Evolutionary conservation across 2,329 filamentous ascomycete genomes (phyloP), one percentile per base, ranked within the genome.

Genomic region (Harringtonia aguacate): DNA sequence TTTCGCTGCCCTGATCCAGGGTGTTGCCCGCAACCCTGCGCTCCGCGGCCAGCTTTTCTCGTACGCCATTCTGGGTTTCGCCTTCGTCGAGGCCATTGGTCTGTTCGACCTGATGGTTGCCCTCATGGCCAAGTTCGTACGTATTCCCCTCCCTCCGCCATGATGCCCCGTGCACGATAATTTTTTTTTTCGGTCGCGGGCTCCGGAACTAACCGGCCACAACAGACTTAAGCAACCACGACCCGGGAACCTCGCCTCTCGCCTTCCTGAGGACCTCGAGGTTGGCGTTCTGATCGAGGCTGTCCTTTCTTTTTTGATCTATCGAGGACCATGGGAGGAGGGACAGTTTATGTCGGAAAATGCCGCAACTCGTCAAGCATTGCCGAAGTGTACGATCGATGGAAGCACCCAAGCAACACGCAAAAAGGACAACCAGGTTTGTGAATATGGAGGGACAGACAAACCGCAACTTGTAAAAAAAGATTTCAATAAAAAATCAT

Each of bases 11-110:
- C 85, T 94, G 66, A 77, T 94, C 65, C 81, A 85, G 71, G 81
- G 81, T 73, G 86, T 92, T 68, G 85, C 86, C 75, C 86, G 86
- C 75, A 94, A 94, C 85, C 86, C 86, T 64, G 84, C 84, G 65
- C 85, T 94, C 74, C 84, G 86, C 75, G 86, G 86, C 68, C 87
- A 94, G 80, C 86, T 94, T 64, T 94, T 79, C 72, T 69, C 70
- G 53, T 78, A 78, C 67, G 75, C 75, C 67, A 74, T 78, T 67
- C 63, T 79, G 58, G 75, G 74, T 63, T 78, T 78, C 66, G 75
- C 75, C 58, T 76, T 79, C 64, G 72, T 74, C 59, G 74, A 79
- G 63, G 75, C 75, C 60, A 77, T 75, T 56, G 74, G 75, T 61
- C 66, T 74, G 48, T 73, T 74, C 64, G 69, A 70, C 52, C 65